Evolutionary conservation across 495 filamentous ascomycete species (phyloP).

Genomic region (Pseudotulostoma volvatum): DNA sequence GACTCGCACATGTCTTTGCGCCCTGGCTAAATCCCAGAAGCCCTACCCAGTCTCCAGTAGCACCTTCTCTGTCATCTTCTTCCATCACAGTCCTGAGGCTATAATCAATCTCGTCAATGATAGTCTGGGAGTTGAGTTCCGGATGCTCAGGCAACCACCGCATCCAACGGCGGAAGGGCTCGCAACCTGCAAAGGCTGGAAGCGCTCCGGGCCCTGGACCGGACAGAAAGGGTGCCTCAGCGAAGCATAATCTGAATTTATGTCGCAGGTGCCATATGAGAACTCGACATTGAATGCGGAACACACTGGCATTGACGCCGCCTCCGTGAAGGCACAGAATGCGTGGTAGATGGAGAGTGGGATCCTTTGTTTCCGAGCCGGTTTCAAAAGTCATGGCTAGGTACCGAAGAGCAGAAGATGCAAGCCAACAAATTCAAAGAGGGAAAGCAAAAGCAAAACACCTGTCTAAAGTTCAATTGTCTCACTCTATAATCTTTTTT

Average conservation of each 20-base stretch:
- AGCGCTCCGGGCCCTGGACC: slow-evolving; percentile 33
- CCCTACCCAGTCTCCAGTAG: slow-evolving; percentile 39
- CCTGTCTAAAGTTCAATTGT: neutral
- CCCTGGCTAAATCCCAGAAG: slow-evolving; percentile 42
- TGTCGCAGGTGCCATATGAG: slow-evolving; percentile 26
- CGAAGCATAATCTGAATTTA: slow-evolving; percentile 43
- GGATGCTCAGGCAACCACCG: slow-evolving; percentile 29
- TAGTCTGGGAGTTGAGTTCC: slow-evolving; percentile 7
- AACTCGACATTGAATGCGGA: slow-evolving; percentile 39
- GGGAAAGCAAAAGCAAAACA: neutral
- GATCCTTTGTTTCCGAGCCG: neutral
- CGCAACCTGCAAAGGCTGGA: slow-evolving; percentile 35
- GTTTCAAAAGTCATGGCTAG: neutral
- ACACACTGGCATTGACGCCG: slow-evolving; percentile 44
- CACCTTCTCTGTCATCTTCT: slow-evolving; percentile 26
- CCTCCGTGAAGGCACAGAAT: slow-evolving; percentile 56
- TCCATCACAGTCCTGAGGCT: slow-evolving; percentile 9
- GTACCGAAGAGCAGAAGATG: neutral
- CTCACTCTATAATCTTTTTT: neutral
- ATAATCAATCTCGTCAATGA: slow-evolving; percentile 10
- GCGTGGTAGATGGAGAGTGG: slow-evolving; percentile 31
- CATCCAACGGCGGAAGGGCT: slow-evolving; percentile 44
- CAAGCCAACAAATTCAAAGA: neutral
- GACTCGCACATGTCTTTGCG: slow-evolving; percentile 41
- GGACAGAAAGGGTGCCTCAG: slow-evolving; percentile 38